Conservation (phyloP, 2,329 filamentous ascomycete genomes). For the Colletotrichum chrysophilum region DNA sequence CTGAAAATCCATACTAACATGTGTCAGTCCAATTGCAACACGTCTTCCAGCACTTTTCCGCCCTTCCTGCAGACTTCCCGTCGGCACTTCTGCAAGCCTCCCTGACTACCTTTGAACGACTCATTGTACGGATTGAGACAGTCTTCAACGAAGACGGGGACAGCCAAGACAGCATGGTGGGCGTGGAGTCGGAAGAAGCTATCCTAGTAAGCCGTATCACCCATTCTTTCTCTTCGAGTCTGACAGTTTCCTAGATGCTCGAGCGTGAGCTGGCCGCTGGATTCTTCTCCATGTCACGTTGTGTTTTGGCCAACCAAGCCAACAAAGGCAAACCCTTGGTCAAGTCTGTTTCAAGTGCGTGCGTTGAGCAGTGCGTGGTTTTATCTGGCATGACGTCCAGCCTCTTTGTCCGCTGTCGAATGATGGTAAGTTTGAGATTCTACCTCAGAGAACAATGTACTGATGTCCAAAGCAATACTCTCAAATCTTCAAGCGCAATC, state of each 20-base stretch:
- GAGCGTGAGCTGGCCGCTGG: constrained; percentile 52
- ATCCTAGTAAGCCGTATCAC: constrained; percentile 36
- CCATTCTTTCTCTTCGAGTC: background rate
- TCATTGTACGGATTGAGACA: constrained; percentile 48
- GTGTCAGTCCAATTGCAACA: constrained; percentile 51
- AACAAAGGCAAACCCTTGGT: background rate
- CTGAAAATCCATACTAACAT: constrained; percentile 18
- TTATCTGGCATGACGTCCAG: constrained; percentile 52
- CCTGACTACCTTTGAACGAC: constrained; percentile 52
- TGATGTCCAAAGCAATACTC: constrained; percentile 40
- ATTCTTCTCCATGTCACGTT: constrained; percentile 54
- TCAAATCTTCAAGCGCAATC: constrained; percentile 49
- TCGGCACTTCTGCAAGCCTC: constrained; percentile 52
- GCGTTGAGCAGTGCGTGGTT: constrained; percentile 48
- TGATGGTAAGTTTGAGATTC: constrained; percentile 37
- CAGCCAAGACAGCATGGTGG: constrained; percentile 40
- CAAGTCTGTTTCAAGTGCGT: constrained; percentile 28
- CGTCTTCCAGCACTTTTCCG: constrained; percentile 54
- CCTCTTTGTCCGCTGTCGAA: constrained; percentile 48
- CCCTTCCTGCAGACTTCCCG: constrained; percentile 46
- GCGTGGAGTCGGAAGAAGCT: constrained; percentile 52
- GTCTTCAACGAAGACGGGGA: constrained; percentile 43
- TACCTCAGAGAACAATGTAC: constrained; percentile 13
- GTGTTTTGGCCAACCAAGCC: constrained; percentile 33
- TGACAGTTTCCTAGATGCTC: constrained; percentile 39